Percentiles rank a stretch among this genome's conserved stretches.
These are phyloP conservation scores for Fraxinus sp. DNA, from an alignment of 305 asterid species.

Conservation along the genomic window DNA sequence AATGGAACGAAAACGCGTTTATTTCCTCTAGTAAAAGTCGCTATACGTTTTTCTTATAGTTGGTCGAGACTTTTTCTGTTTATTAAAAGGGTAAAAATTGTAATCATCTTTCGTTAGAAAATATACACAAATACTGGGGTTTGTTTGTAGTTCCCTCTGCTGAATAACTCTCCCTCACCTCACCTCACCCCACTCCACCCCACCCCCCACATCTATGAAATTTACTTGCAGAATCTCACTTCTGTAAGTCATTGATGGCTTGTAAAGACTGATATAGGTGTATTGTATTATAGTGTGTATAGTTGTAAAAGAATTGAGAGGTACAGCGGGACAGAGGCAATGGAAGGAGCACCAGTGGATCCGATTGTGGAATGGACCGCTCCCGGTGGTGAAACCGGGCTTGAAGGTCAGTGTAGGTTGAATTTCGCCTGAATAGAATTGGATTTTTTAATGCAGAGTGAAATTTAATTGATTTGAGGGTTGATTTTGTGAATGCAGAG, in stretches of 20 bases:
- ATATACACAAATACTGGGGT: background rate
- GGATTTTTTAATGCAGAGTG: conserved; percentile 30
- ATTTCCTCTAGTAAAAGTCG: background rate
- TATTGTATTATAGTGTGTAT: conserved; percentile 21
- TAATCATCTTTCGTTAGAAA: background rate
- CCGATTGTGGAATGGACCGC: conserved; percentile 89
- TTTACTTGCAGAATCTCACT: background rate
- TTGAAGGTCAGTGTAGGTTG: conserved; percentile 52
- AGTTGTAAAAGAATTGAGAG: conserved; percentile 52
- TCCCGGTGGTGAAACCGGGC: conserved; percentile 90
- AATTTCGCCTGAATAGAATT: conserved; percentile 48
- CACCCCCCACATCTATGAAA: background rate
- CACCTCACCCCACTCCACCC: background rate
- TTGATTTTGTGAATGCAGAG: conserved; percentile 62
- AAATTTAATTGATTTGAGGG: conserved; percentile 31
- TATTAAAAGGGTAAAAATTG: background rate
- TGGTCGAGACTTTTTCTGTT: background rate
- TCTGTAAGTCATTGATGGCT: background rate
- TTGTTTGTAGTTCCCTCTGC: background rate
- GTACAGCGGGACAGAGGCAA: conserved; percentile 59
- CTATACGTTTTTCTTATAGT: background rate
- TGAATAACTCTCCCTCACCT: background rate
- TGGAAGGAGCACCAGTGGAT: conserved; percentile 70
- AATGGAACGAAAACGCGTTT: background rate
- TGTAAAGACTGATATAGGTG: background rate